Evolutionary conservation across 2,329 filamentous ascomycete species (phyloP).

Genomic region (Colletotrichum eremochloae): DNA sequence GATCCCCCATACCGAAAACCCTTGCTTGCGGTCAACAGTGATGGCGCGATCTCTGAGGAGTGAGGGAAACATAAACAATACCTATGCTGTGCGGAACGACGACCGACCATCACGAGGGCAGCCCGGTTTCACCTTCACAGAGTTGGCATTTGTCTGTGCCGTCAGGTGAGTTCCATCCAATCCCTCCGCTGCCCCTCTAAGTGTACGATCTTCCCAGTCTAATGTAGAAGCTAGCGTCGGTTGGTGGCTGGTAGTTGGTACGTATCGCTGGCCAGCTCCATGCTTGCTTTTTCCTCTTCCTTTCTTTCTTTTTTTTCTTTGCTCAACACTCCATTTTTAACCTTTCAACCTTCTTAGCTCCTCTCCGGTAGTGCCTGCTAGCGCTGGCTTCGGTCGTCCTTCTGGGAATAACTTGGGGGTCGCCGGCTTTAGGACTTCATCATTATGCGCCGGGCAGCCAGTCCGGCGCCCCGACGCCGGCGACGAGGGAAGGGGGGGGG

Average conservation of each 20-base stretch:
- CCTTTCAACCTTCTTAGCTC: conserved; percentile 18
- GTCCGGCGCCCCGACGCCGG: conserved; percentile 9
- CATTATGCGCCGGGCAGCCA: not conserved
- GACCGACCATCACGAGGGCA: conserved; percentile 24
- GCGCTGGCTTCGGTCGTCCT: conserved; percentile 14
- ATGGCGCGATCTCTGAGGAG: conserved; percentile 11
- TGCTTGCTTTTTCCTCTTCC: conserved; percentile 18
- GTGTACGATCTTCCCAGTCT: not conserved
- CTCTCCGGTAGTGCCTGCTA: conserved; percentile 29
- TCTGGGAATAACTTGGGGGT: not conserved
- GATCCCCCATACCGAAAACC: not conserved
- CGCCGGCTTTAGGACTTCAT: not conserved
- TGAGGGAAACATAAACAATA: conserved; percentile 1
- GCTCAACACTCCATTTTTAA: conserved; percentile 14
- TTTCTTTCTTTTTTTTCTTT: not conserved
- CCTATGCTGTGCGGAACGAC: conserved; percentile 3
- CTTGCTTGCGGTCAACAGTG: not conserved
- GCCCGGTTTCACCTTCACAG: conserved; percentile 9
- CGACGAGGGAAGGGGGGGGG: not conserved
- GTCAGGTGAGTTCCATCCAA: not conserved
- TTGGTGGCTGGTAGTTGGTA: conserved; percentile 25
- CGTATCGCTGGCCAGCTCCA: conserved; percentile 10
- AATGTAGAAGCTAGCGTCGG: conserved; percentile 3
- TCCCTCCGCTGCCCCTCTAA: not conserved
- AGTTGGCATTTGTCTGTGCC: conserved; percentile 8